Evolutionary conservation across 192 early-diverging fungal species (phyloP).

Genomic region (Coemansia sp.): DNA sequence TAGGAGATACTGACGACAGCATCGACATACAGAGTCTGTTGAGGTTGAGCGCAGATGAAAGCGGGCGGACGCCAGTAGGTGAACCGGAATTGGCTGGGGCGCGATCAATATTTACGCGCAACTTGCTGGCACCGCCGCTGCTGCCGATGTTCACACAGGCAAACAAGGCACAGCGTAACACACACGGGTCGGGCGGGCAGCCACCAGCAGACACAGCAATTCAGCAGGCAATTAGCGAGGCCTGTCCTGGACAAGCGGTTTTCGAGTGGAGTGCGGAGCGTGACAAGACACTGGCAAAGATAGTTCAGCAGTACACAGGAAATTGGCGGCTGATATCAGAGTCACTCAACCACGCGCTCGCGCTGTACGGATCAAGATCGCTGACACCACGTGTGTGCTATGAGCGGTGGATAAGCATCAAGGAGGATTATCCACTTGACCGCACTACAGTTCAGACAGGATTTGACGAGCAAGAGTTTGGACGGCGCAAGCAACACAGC

Average conservation of each 20-base stretch:
- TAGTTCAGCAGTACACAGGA: constrained; percentile 45
- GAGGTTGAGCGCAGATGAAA: constrained; percentile 18
- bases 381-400: constrained; percentile 33
- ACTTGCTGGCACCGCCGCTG: constrained; percentile 42
- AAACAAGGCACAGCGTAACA: constrained; percentile 34
- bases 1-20: not conserved
- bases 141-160: constrained; percentile 49
- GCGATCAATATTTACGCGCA: constrained; percentile 44
- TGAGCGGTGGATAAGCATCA: constrained; percentile 47
- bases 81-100: constrained; percentile 25
- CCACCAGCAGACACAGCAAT: constrained; percentile 38
- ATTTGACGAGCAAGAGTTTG: constrained; percentile 47
- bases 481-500: constrained; percentile 22
- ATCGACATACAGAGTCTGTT: constrained; percentile 25
- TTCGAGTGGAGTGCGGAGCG: constrained; percentile 49
- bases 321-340: constrained; percentile 51
- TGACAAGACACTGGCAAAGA: constrained; percentile 41
- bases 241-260: constrained; percentile 44
- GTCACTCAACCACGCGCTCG: constrained; percentile 40
- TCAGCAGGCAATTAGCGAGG: constrained; percentile 40
- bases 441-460: constrained; percentile 38
- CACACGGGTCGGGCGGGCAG: constrained; percentile 22
- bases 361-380: constrained; percentile 36
- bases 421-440: constrained; percentile 44
- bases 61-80: not conserved